These are phyloP conservation scores for Starmerella apis DNA, from an alignment of 805 yeast species.

Conservation along the genomic window DNA sequence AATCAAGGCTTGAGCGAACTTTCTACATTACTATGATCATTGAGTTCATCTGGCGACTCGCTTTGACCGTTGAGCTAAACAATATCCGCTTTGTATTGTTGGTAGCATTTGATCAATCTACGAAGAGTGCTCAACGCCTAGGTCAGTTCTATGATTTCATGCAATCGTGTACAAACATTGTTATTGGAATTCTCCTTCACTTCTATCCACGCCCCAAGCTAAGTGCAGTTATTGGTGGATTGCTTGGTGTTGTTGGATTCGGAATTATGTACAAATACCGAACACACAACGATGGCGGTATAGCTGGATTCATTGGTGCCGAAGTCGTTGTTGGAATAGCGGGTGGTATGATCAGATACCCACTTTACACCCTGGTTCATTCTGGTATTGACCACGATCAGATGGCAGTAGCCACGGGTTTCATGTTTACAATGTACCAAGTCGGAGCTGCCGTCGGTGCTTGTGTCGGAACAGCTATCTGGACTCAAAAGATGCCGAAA, in stretches of 20 bases:
- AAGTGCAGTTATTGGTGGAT: slow-evolving; percentile 49
- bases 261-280: slow-evolving; percentile 53
- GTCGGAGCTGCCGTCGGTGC: slow-evolving; percentile 58
- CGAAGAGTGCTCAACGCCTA: slow-evolving; percentile 57
- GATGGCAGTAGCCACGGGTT: slow-evolving; percentile 52
- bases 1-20: slow-evolving; percentile 48
- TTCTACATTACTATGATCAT: slow-evolving; percentile 58
- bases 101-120: slow-evolving; percentile 51
- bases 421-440: slow-evolving; percentile 48
- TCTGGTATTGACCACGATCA: slow-evolving; percentile 51
- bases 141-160: slow-evolving; percentile 54
- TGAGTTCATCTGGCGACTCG: slow-evolving; percentile 48
- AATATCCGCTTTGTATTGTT: slow-evolving; percentile 56
- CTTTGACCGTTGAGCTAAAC: slow-evolving; percentile 58
- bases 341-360: slow-evolving; percentile 60
- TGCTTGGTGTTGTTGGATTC: slow-evolving; percentile 49
- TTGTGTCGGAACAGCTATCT: slow-evolving; percentile 59
- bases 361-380: slow-evolving; percentile 52
- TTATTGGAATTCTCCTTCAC: slow-evolving; percentile 47
- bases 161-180: slow-evolving; percentile 49
- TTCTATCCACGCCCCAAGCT: slow-evolving; percentile 44
- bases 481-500: slow-evolving; percentile 51
- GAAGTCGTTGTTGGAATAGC: slow-evolving; percentile 59
- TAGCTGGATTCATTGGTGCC: slow-evolving; percentile 54
- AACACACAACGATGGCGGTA: slow-evolving; percentile 36